Percentiles rank a stretch among this genome's conserved stretches.
Evolutionary conservation across 1,284 basidiomycete species (phyloP).

Genomic region (Sanguinoderma infundibulare): DNA sequence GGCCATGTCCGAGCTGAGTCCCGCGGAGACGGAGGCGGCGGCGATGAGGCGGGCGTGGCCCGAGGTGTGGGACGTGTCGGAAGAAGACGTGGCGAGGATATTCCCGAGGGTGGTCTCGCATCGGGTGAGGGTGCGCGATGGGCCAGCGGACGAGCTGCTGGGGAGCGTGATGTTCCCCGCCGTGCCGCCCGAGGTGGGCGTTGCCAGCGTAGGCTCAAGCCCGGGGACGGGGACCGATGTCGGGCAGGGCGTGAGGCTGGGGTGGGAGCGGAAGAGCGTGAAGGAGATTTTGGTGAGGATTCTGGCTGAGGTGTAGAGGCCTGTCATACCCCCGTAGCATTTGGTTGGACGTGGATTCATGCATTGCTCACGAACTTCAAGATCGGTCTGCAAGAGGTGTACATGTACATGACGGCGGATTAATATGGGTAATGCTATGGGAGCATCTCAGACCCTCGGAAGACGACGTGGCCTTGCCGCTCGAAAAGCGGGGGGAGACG

Average conservation of each 20-base stretch:
- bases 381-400: too few relatives aligned
- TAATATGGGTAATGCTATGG: not conserved
- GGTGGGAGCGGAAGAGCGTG: slow-evolving; percentile 46
- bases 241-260: slow-evolving; percentile 13
- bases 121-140: slow-evolving; percentile 66
- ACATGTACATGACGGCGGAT: too few relatives aligned
- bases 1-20: not conserved
- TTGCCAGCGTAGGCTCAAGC: too few relatives aligned
- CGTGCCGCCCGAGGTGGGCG: slow-evolving; percentile 13
- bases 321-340: not conserved
- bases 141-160: slow-evolving; percentile 69
- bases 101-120: slow-evolving; percentile 74
- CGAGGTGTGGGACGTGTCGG: slow-evolving; percentile 61
- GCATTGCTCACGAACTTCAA: too few relatives aligned
- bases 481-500: slow-evolving; percentile 60
- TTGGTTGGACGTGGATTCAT: too few relatives aligned
- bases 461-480: slow-evolving; percentile 65
- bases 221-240: not conserved
- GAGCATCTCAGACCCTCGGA: slow-evolving; percentile 57
- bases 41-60: slow-evolving; percentile 14
- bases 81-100: slow-evolving; percentile 72
- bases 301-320: slow-evolving; percentile 50
- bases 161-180: slow-evolving; percentile 58
- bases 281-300: slow-evolving; percentile 65
- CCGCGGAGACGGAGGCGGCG: slow-evolving; percentile 13